Base-by-base conservation (phyloP, 2,329 filamentous ascomycete species). In the Emergomyces africanus region DNA sequence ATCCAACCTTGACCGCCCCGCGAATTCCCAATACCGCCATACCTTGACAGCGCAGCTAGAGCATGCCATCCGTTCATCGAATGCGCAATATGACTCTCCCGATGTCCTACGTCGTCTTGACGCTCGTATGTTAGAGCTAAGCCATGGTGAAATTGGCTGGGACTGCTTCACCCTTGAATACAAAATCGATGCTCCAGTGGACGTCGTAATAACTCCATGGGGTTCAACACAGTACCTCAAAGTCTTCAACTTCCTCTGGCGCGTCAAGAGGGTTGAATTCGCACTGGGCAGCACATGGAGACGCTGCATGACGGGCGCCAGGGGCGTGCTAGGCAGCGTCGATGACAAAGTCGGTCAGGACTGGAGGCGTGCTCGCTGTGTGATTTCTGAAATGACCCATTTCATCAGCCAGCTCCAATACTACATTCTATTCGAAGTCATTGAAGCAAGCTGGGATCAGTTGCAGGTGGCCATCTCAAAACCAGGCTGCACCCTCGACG, bases 111-210 rank as follows among this genome's bases (percentile, higher is more conserved):
- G 90, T 5, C 84, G 94, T 12, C 81, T 99, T 3, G 94, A 99
- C 73, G 92, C 94, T n/a, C 88, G 95, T 62, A 97, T 99, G 92
- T 81, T 99, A 46, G 92, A 97, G 74, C 81, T 97, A 5, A 95
- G 88, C 9, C 91, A 96, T 67, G 94, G 94, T 57, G 94, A 99
- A 67, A 97, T 96, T 57, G 94, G 94, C 55, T 99, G 94, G 94
- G 94, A 99, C 70, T 96, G 95, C 70, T 99, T 99, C 74, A 99
- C 94, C 0, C 83, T 99, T 9, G 95, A 99, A 71, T 99, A 99
- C 76, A 96, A 97, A 72, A 94, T 99, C 65, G 91, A 96, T 70
- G 88, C 92, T 1, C 94, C 94, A 0, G 89, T 96, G 28, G 94
- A 99, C 70, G 94, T 99, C 33, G 91, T 99, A 54, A 90, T 99